Conservation (phyloP, 164 flowering plant genomes). For the Berberis thunbergii region DNA sequence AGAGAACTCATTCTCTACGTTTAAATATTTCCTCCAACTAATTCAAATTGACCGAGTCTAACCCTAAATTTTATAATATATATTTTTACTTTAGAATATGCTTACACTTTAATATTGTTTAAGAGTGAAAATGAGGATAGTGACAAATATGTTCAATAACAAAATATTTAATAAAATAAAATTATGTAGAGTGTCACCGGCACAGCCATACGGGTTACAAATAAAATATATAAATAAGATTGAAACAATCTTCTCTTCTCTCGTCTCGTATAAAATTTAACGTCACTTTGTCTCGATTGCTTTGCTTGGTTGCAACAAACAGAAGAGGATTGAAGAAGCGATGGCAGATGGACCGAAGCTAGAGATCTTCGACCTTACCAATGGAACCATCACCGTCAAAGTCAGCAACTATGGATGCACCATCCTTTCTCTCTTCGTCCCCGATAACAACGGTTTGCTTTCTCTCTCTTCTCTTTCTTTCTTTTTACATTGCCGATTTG, state of each 20-base stretch:
- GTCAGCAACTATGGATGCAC: slow-evolving; percentile 75
- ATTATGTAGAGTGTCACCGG: no score
- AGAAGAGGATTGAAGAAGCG: neutral
- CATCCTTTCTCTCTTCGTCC: slow-evolving; percentile 67
- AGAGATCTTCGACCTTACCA: slow-evolving; percentile 70
- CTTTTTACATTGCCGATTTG: neutral
- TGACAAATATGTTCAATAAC: no score
- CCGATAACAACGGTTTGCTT: slow-evolving; percentile 58
- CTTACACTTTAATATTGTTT: no score
- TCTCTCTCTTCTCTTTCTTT: neutral
- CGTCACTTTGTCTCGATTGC: neutral
- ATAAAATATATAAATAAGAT: no score
- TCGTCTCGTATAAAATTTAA: neutral
- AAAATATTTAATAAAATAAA: no score
- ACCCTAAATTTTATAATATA: no score
- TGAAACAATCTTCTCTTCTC: neutral
- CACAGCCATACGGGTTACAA: no score
- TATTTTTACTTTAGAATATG: no score
- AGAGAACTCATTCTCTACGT: no score
- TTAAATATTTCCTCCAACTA: no score
- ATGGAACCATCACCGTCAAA: slow-evolving; percentile 69
- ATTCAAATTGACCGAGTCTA: no score
- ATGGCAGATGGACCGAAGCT: slow-evolving; percentile 18
- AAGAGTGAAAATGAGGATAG: no score
- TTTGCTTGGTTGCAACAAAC: neutral